Evolutionary conservation across 495 filamentous ascomycete species (phyloP).

Genomic region (Pyronema omphalodes): DNA sequence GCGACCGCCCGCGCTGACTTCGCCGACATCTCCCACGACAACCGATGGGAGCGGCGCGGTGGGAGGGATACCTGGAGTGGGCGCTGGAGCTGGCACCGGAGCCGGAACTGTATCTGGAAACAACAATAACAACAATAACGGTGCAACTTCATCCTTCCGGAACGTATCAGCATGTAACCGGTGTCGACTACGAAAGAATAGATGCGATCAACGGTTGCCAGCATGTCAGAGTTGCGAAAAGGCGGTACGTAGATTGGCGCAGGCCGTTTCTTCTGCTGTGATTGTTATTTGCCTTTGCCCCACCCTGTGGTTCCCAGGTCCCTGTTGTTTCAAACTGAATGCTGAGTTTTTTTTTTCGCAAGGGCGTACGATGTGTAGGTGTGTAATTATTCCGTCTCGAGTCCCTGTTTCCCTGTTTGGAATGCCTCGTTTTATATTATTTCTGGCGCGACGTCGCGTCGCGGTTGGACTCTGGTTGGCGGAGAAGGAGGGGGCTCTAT

Average conservation of each 20-base stretch:
- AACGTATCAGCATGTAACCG: constrained; percentile 93
- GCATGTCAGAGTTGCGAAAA: constrained; percentile 84
- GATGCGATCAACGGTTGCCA: constrained; percentile 81
- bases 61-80: background rate
- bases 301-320: background rate
- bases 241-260: constrained; percentile 27
- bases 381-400: background rate
- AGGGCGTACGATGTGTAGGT: constrained; percentile 8
- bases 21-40: constrained; percentile 8
- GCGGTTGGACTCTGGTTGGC: background rate
- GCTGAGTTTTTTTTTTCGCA: constrained; percentile 1
- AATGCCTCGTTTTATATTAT: too few species aligned
- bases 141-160: constrained; percentile 47
- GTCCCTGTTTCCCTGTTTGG: background rate
- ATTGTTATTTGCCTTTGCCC: background rate
- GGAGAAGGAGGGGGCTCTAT: background rate
- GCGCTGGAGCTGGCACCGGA: background rate
- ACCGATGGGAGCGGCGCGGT: constrained; percentile 3
- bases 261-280: background rate
- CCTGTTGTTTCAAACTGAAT: background rate
- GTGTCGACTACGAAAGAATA: constrained; percentile 79
- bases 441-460: background rate
- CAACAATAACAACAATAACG: background rate
- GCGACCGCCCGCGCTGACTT: constrained; percentile 11
- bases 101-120: background rate